Percentiles rank a stretch among this genome's conserved stretches.
phyloP scores from a whole-genome alignment of 2,329 filamentous ascomycete species.

The Huntiella bhutanensis region DNA sequence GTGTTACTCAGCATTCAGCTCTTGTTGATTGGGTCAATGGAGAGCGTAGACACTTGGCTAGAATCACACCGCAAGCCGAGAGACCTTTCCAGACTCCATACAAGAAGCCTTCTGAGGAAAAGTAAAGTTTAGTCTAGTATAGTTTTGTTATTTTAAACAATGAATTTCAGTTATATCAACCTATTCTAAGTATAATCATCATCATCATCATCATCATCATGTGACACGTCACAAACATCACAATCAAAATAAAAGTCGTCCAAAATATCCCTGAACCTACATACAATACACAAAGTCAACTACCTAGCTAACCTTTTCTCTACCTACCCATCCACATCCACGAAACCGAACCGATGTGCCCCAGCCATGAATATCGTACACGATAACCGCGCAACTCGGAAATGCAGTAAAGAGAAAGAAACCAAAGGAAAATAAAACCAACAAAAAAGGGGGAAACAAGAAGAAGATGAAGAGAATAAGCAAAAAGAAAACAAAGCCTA shows the following conservation, averaged over 20 bases:
- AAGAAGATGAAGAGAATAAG: background rate
- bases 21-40: slow-evolving; percentile 68
- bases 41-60: slow-evolving; percentile 57
- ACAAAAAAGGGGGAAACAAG: background rate
- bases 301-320: no score
- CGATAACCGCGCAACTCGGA: slow-evolving; percentile 5
- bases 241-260: no score
- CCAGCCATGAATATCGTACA: slow-evolving; percentile 2
- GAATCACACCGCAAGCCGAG: slow-evolving; percentile 72
- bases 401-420: slow-evolving; percentile 3
- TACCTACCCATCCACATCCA: no score
- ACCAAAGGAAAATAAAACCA: background rate
- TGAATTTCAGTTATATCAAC: no score
- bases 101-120: slow-evolving; percentile 3
- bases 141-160: background rate
- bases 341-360: no score
- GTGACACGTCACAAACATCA: no score
- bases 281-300: no score
- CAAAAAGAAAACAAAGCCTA: background rate
- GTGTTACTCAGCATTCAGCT: slow-evolving; percentile 61
- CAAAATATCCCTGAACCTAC: no score
- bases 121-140: background rate
- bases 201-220: no score
- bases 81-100: slow-evolving; percentile 24
- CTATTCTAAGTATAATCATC: no score